Conservation (phyloP, 2,329 filamentous ascomycete genomes). For the Cadophora gregata region DNA sequence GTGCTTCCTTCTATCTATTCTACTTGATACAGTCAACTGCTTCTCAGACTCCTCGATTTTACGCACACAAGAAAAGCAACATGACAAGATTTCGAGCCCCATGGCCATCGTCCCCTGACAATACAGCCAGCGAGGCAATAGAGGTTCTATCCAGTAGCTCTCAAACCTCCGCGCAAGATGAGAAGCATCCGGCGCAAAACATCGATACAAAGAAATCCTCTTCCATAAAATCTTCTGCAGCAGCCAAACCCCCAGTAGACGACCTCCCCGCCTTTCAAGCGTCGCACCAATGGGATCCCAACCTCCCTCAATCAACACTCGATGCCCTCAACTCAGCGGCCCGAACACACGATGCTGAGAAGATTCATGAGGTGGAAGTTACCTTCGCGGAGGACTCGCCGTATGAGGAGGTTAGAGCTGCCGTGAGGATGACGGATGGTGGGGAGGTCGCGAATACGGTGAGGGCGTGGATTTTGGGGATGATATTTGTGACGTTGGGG, state of each 20-base stretch:
- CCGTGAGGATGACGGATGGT: constrained; percentile 68
- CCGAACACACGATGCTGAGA: constrained; percentile 40
- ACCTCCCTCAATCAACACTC: constrained; percentile 34
- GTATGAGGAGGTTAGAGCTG: constrained; percentile 63
- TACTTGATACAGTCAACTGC: neutral
- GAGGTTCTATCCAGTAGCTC: neutral
- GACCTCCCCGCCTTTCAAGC: constrained; percentile 32
- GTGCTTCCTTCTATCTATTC: neutral
- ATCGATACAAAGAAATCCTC: neutral
- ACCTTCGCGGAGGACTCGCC: constrained; percentile 62
- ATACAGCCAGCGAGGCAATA: neutral
- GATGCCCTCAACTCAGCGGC: constrained; percentile 32
- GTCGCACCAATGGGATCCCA: constrained; percentile 37
- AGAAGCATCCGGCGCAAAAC: neutral
- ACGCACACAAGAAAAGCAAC: neutral
- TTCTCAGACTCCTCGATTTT: too few species aligned
- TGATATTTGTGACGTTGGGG: constrained; percentile 43
- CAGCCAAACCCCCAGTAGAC: neutral
- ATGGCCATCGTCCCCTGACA: neutral
- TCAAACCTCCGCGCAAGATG: neutral
- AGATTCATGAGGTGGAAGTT: constrained; percentile 46
- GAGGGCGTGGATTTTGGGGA: constrained; percentile 67
- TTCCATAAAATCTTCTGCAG: neutral
- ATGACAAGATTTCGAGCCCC: constrained; percentile 6
- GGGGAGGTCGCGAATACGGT: constrained; percentile 69